Conservation (phyloP, 1,139 yeast genomes). For the Kodamaea arcana region DNA sequence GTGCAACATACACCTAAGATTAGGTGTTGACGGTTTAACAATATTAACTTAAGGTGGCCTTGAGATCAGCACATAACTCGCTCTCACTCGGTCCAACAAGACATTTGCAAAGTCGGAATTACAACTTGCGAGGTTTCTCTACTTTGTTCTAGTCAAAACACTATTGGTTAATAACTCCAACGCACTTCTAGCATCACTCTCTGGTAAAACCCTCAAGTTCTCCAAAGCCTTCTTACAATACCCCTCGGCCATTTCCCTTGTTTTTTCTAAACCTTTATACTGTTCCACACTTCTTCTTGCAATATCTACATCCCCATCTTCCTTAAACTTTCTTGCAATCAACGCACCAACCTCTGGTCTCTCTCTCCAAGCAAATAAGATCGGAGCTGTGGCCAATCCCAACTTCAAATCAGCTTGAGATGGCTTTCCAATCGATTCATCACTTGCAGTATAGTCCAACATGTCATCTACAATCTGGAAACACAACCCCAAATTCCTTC, state of each 20-base stretch:
- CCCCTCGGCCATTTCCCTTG: conserved; percentile 70
- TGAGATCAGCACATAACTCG: no score
- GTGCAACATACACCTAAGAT: no score
- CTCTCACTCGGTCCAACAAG: no score
- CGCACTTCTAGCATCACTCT: conserved; percentile 85
- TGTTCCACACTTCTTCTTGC: conserved; percentile 72
- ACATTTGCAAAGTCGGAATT: no score
- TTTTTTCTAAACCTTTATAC: conserved; percentile 72
- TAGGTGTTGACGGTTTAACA: no score
- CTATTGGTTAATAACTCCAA: conserved; percentile 80
- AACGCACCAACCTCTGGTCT: conserved; percentile 80
- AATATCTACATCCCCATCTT: conserved; percentile 77
- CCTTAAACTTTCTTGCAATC: conserved; percentile 76
- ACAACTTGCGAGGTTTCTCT: conserved; percentile 12
- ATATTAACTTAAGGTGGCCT: no score
- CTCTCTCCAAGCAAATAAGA: conserved; percentile 88
- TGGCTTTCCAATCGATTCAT: conserved; percentile 84
- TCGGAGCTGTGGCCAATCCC: conserved; percentile 97
- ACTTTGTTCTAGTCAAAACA: conserved; percentile 75
- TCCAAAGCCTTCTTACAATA: conserved; percentile 74
- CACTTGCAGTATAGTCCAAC: conserved; percentile 87
- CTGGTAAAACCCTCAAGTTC: conserved; percentile 73
- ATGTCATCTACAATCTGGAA: conserved; percentile 96
- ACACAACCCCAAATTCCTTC: conserved; percentile 89
- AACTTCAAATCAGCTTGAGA: conserved; percentile 91